A percentile compares a stretch with the other conserved stretches of the same genome.
Evolutionary conservation across 495 filamentous ascomycete species (phyloP).

Genomic region (Hypoxylon fragiforme): DNA sequence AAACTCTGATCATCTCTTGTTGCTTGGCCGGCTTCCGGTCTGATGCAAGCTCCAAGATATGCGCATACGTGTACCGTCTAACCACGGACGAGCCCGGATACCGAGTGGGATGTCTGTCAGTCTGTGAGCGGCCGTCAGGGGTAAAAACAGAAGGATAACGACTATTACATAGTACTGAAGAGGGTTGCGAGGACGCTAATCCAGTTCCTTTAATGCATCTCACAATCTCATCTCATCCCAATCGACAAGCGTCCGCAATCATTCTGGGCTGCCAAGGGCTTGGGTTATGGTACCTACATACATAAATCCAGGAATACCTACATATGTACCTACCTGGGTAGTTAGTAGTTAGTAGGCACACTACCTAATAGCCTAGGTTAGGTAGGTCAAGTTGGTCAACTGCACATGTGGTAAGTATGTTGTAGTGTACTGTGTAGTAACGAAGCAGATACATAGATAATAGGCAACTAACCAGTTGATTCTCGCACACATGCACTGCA

Average conservation of each 20-base stretch:
- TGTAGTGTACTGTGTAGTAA: no score
- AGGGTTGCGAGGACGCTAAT: not conserved
- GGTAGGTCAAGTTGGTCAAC: no score
- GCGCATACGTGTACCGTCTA: not conserved
- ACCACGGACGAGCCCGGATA: not conserved
- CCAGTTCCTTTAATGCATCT: conserved; percentile 18
- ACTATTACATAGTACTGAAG: no score
- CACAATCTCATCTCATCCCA: conserved; percentile 20
- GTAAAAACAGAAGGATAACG: not conserved
- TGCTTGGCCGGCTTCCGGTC: not conserved
- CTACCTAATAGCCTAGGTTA: no score
- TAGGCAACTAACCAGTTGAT: no score
- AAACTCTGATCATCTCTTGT: not conserved
- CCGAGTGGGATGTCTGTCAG: not conserved
- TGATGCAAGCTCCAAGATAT: conserved; percentile 22
- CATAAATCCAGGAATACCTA: no score
- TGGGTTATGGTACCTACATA: not conserved
- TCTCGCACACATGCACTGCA: no score
- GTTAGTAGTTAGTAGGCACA: no score
- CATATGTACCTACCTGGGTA: no score
- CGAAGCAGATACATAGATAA: no score
- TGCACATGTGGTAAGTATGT: no score
- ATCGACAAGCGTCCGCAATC: conserved; percentile 5
- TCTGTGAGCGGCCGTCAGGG: conserved; percentile 12
- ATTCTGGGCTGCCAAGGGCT: conserved; percentile 13